Evolutionary conservation across 352 stramenopile species (phyloP), one percentile per base, ranked within the genome.

Genomic region (Phytopythium kandeliae): DNA sequence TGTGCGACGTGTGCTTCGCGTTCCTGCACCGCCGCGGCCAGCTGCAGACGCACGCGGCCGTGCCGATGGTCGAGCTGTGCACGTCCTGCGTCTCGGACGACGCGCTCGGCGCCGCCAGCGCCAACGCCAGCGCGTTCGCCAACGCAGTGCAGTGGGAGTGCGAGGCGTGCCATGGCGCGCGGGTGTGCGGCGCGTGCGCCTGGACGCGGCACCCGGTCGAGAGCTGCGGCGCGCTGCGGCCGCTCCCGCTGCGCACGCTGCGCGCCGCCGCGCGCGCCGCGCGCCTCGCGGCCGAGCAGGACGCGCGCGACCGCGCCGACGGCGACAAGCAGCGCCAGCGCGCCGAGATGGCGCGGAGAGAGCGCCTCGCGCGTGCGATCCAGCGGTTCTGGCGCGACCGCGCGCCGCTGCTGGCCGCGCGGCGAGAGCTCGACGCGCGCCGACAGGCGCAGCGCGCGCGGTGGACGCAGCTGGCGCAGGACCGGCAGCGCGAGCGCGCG

Each of bases 1-100:
- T 77, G 49, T 89, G 78, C 50, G 78, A 87, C 31, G 71, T 81
- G 12, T 89, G 75, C 42, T 89, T 84, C 55, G 66, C 55, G 0
- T 89, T 77, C 43, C 46, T 65, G 17, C 78, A 89, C 45, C 68
- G 50, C 11, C 70, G 67, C 9, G 78, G 78, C 15, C 60, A 54
- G 2, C 45, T 87, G 10, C 65, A 75, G 51, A 42, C 51, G 0
- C 78, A 89, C 46, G 66, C 63, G 11, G 71, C 63, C 0, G 48
- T 60, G 10, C 42, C 59, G 13, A 35, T 88, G 38, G 42, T 86
- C 4, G 74, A 88, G 41, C 56, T 78, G 25, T 88, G 77, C 30
- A 46, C 13, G 0, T 64, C 60, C 0, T 89, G 74, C 34, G 55
- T 51, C 0, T 7, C 44, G 3, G 54, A 69, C 21, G 51, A 61